Conservation (phyloP, 1,284 basidiomycete genomes). For the Sporisorium scitamineum region DNA sequence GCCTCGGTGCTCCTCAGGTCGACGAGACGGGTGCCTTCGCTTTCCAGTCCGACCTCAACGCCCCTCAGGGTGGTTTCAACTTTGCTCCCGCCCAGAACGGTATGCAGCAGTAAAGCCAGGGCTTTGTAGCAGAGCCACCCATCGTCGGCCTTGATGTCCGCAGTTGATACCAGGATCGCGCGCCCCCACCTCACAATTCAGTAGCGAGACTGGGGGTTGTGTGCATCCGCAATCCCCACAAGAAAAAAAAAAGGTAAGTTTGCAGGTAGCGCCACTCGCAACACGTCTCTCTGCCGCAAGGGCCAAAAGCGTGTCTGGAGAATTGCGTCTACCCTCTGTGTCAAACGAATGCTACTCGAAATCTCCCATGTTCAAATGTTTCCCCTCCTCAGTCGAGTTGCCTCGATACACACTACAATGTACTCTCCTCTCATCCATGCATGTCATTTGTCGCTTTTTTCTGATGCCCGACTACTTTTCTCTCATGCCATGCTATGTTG, state of each 20-base stretch:
- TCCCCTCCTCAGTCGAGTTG: not conserved
- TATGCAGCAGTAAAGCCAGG: slow-evolving; percentile 55
- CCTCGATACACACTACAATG: slow-evolving; percentile 6
- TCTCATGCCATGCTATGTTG: not conserved
- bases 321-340: not conserved
- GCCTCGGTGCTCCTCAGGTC: slow-evolving; percentile 82
- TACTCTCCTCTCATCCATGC: slow-evolving; percentile 2
- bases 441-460: slow-evolving; percentile 14
- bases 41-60: slow-evolving; percentile 72
- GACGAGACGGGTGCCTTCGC: slow-evolving; percentile 88
- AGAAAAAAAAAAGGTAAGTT: slow-evolving; percentile 50
- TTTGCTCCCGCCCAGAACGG: slow-evolving; percentile 60
- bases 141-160: not conserved
- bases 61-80: slow-evolving; percentile 66
- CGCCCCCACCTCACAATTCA: not conserved
- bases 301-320: not conserved
- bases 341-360: slow-evolving; percentile 1
- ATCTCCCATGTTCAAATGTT: not conserved
- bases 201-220: not conserved
- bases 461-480: not conserved
- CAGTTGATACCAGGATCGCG: slow-evolving; percentile 29
- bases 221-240: slow-evolving; percentile 5
- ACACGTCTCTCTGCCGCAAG: not conserved
- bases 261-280: slow-evolving; percentile 8
- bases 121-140: not conserved